phyloP scores from a whole-genome alignment of 192 early-diverging fungal genomes.

The Thamnidium elegans region DNA sequence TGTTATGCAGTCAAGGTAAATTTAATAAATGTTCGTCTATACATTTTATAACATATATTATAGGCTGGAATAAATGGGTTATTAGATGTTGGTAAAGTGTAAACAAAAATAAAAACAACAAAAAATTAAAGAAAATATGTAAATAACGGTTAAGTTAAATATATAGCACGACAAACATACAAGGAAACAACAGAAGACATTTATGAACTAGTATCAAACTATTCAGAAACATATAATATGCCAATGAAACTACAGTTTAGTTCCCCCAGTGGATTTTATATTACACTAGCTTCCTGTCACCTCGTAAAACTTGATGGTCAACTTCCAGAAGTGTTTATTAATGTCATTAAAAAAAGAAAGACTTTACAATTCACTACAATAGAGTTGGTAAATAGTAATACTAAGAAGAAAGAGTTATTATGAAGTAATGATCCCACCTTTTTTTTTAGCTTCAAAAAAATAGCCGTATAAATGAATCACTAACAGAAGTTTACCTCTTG shows the following conservation, averaged over 20 bases:
- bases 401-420: no score
- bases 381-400: constrained; percentile 56
- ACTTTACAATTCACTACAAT: constrained; percentile 70
- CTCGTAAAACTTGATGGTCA: constrained; percentile 30
- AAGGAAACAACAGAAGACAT: constrained; percentile 73
- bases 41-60: neutral
- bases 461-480: constrained; percentile 73
- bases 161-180: constrained; percentile 68
- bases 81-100: constrained; percentile 72
- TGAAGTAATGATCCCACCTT: no score
- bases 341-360: constrained; percentile 64
- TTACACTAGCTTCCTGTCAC: constrained; percentile 43
- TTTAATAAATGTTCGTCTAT: no score
- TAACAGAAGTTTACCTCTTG: constrained; percentile 80
- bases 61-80: constrained; percentile 77
- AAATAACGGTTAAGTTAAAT: neutral
- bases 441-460: constrained; percentile 73
- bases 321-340: constrained; percentile 71
- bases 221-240: constrained; percentile 55
- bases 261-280: constrained; percentile 57
- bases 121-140: neutral
- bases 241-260: constrained; percentile 69
- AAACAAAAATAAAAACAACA: neutral
- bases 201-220: constrained; percentile 55
- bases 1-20: constrained; percentile 81